Evolutionary conservation across 2,329 filamentous ascomycete species (phyloP).

Genomic region (Mariannaea elegans): DNA sequence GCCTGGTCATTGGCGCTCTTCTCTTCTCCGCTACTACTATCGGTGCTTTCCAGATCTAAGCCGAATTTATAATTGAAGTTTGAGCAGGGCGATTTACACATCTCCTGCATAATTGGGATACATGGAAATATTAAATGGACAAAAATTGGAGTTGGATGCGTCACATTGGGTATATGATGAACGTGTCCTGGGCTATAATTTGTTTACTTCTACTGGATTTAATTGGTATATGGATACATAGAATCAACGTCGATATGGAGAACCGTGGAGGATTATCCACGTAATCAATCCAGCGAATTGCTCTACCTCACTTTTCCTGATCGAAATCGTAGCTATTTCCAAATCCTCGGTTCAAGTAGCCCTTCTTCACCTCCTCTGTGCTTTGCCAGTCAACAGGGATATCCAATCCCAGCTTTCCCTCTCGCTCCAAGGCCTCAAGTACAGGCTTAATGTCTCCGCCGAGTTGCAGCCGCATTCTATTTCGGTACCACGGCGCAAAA

Average conservation of each 20-base stretch:
- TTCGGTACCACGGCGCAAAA: conserved; percentile 66
- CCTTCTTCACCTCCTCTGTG: conserved; percentile 50
- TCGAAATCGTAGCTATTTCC: conserved; percentile 71
- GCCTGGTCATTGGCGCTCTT: conserved; percentile 47
- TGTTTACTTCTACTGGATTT: neutral
- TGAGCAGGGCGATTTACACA: neutral
- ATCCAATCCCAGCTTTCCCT: conserved; percentile 51
- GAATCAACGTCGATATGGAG: neutral
- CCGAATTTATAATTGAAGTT: neutral
- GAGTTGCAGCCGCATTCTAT: conserved; percentile 65
- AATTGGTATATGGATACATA: neutral
- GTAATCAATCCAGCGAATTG: neutral
- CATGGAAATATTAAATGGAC: neutral
- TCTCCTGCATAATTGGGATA: conserved; percentile 4
- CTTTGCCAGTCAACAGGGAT: conserved; percentile 60
- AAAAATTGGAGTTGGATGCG: neutral
- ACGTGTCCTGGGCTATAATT: conserved; percentile 1
- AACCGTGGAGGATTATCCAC: neutral
- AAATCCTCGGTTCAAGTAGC: conserved; percentile 65
- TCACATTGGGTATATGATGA: neutral
- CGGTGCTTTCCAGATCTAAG: conserved; percentile 40
- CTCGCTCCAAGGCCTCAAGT: conserved; percentile 54
- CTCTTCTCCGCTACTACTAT: conserved; percentile 46
- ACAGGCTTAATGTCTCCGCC: conserved; percentile 57
- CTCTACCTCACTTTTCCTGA: conserved; percentile 47